Evolutionary conservation across 345 rosid genomes (phyloP).

Genomic region (Erysimum cheiranthoides): DNA sequence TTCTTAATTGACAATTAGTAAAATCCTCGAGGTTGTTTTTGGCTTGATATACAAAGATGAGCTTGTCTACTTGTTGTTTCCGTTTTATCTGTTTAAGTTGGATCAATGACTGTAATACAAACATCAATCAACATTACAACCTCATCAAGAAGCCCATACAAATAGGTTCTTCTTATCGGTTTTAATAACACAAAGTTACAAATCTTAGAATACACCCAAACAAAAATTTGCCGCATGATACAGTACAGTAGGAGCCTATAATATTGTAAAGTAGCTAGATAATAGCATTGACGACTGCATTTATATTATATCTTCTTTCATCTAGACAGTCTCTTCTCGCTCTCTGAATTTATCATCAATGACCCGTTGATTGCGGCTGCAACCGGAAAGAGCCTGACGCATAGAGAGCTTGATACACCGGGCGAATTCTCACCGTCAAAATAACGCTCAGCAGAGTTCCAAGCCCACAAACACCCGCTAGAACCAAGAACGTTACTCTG

Average conservation of each 20-base stretch:
- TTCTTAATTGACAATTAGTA: neutral
- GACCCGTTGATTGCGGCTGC: slow-evolving; percentile 49
- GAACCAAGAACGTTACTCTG: slow-evolving; percentile 71
- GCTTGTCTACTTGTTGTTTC: too few species aligned
- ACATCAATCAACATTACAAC: slow-evolving; percentile 23
- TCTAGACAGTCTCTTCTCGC: slow-evolving; percentile 1
- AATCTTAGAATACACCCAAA: slow-evolving; percentile 21
- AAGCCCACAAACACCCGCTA: slow-evolving; percentile 77
- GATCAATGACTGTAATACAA: slow-evolving; percentile 8
- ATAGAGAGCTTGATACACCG: slow-evolving; percentile 91
- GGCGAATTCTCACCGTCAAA: slow-evolving; percentile 74
- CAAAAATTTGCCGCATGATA: slow-evolving; percentile 25
- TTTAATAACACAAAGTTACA: slow-evolving; percentile 9
- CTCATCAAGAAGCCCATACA: slow-evolving; percentile 20
- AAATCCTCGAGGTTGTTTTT: neutral
- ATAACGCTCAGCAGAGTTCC: slow-evolving; percentile 68
- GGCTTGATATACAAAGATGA: neutral
- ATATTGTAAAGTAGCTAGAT: slow-evolving; percentile 4
- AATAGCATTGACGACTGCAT: neutral
- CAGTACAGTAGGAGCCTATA: slow-evolving; percentile 34
- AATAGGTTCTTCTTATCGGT: slow-evolving; percentile 1
- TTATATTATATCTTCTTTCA: slow-evolving; percentile 7
- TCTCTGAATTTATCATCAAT: slow-evolving; percentile 15
- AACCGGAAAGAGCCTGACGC: slow-evolving; percentile 77
- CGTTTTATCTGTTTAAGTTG: neutral